Evolutionary conservation across 2,329 filamentous ascomycete genomes (phyloP).

Genomic region (Penicillium sp.): DNA sequence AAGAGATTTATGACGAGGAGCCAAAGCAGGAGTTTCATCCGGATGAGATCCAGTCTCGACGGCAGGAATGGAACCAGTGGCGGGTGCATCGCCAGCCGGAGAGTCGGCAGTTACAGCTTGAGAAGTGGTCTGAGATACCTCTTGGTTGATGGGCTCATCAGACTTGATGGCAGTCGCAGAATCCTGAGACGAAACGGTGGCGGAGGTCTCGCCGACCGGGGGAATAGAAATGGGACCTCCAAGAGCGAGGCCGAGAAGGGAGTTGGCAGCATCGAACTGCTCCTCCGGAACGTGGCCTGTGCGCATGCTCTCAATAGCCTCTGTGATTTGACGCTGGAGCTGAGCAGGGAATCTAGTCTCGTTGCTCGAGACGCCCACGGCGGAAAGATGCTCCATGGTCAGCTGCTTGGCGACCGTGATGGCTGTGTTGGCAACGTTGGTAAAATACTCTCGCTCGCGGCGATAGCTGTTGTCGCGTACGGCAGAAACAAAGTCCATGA

Average conservation of each 20-base stretch:
- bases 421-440: slow-evolving; percentile 10
- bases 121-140: neutral
- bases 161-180: neutral
- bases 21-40: slow-evolving; percentile 4
- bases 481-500: slow-evolving; percentile 18
- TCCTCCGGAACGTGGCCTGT: slow-evolving; percentile 2
- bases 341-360: neutral
- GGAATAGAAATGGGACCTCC: neutral
- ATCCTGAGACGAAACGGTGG: neutral
- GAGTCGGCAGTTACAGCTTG: neutral
- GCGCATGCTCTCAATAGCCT: slow-evolving; percentile 7
- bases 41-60: slow-evolving; percentile 3
- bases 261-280: slow-evolving; percentile 15
- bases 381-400: slow-evolving; percentile 8
- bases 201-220: slow-evolving; percentile 2
- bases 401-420: slow-evolving; percentile 9
- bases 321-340: neutral
- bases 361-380: neutral
- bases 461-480: slow-evolving; percentile 12
- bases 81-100: neutral
- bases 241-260: slow-evolving; percentile 11
- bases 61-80: slow-evolving; percentile 1
- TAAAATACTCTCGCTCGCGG: slow-evolving; percentile 3
- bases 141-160: neutral
- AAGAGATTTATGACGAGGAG: slow-evolving; percentile 4